Evolutionary conservation across 768 basidiomycete species (phyloP).

Genomic region (Tricholomella constricta): DNA sequence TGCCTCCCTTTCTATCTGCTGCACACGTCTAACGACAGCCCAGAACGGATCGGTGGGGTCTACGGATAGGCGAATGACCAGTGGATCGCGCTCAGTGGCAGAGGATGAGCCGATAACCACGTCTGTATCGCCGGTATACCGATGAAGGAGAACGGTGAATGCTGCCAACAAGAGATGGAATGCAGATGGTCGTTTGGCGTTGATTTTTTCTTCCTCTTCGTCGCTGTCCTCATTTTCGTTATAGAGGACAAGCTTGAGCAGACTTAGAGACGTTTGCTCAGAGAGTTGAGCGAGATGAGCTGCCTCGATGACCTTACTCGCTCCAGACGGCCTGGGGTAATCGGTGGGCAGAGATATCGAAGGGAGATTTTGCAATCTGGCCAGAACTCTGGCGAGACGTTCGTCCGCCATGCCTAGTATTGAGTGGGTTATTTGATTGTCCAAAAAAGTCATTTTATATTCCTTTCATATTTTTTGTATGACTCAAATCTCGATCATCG

Average conservation of each 20-base stretch:
- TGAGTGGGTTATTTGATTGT: neutral
- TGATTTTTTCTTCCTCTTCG: slow-evolving; percentile 44
- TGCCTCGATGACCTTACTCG: slow-evolving; percentile 83
- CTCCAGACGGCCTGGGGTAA: slow-evolving; percentile 81
- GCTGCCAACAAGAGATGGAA: slow-evolving; percentile 94
- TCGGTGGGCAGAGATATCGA: slow-evolving; percentile 94
- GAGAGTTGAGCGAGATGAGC: slow-evolving; percentile 73
- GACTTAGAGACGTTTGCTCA: slow-evolving; percentile 70
- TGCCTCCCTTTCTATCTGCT: slow-evolving; percentile 81
- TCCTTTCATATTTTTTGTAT: neutral
- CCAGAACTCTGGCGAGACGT: slow-evolving; percentile 57
- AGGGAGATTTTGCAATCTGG: slow-evolving; percentile 78
- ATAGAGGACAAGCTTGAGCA: slow-evolving; percentile 81
- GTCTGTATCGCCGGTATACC: slow-evolving; percentile 95
- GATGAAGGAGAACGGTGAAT: slow-evolving; percentile 86
- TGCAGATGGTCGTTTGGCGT: slow-evolving; percentile 63
- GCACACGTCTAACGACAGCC: slow-evolving; percentile 83
- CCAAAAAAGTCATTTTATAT: neutral
- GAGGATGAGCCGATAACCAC: slow-evolving; percentile 90
- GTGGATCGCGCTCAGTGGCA: slow-evolving; percentile 69
- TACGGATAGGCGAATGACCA: slow-evolving; percentile 81
- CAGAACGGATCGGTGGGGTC: slow-evolving; percentile 89
- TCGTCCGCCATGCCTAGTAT: slow-evolving; percentile 40
- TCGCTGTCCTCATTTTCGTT: slow-evolving; percentile 56
- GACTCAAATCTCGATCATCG: slow-evolving; percentile 8